Evolutionary conservation across 306 rosid species (phyloP), one percentile per base, ranked within the genome.

Genomic region (Acmispon strigosus): DNA sequence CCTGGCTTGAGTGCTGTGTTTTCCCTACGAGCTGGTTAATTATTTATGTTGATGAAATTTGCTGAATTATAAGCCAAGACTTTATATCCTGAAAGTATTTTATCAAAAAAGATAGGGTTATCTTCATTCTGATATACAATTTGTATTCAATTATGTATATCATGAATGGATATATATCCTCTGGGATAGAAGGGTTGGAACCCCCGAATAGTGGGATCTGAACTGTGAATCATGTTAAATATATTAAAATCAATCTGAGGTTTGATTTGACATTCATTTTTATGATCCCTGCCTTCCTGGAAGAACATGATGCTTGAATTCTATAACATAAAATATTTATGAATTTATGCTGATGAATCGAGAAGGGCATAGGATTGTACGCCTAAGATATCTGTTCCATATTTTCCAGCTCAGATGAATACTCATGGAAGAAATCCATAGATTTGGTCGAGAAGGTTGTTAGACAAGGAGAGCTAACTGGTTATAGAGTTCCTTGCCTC

Each of bases 361-460:
- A 20, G 44, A 34, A 59, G 24, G 55, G 13, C 18, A 5, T 41
- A 17, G 9, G 70, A 74, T 68, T 52, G 16, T 43, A 43, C 0
- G 18, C 72, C 22, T 71, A 72, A 67, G 44, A 70, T 53, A 45
- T 19, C 49, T 45, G 63, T 68, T 74, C n/a, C 73, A 62, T 61
- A 54, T 71, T 78, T 66, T 87, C 66, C 87, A 94, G 98, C 75
- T 90, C 96, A 58, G 86, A 86, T 78, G 95, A 87, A 83, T 62
- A 62, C 53, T 94, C 97, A 69, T 94, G 94, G 94, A 89, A 84
- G 73, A 86, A 79, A 76, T 68, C 91, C 55, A 89, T 77, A 83
- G 88, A 83, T 70, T 85, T 94, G 54, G 89, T 94, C n/a, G 81
- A 84, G 68, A 86, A 80, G 80, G 89, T 94, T 86, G 97, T 90